Evolutionary conservation across 345 rosid genomes (phyloP), one percentile per base, ranked within the genome.

Genomic region (Trapa incisa): DNA sequence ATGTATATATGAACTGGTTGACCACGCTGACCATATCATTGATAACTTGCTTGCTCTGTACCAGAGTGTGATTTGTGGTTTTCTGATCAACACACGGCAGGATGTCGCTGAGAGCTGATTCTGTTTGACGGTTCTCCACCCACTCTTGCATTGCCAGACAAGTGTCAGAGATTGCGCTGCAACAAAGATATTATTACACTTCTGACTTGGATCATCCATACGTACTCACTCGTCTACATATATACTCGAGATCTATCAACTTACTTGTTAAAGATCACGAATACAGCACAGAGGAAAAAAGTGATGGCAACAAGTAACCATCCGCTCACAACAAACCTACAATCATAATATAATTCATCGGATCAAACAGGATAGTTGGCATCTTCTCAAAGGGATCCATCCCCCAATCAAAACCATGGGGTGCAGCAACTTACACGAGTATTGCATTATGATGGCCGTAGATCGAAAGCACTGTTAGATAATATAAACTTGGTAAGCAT

Each of bases 121-220:
- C 90, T 5, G 95, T 86, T 47, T 88, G 91, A 22, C 96, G 97
- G 78, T 94, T 74, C 69, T 86, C 92, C 16, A 86, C 97, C 97
- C 97, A 94, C 73, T 91, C 92, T 61, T 83, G 85, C 99, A 94
- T 91, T 64, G 96, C 97, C 79, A 86, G 64, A 68, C 99, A 94
- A 10, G 95, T 84, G 71, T 94, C 97, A 4, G 99, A 71, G 54
- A 87, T 87, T 67, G 89, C 86, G 77, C 97, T 94, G 80, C 36
- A 65, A 75, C 53, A 69, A 43, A 68, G 61, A 69, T 16, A n/a
- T 47, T 47, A 12, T 54, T 1, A 4, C 22, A 58, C 9, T 13
- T 58, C 6, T 22, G 29, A 22, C 29, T 0, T 22, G 29, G 29
- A 22, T 22, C 29, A 22, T 22, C 29, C 29, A 22, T 22, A 22